Evolutionary conservation across 2,329 filamentous ascomycete species (phyloP).

Genomic region (Hymenoscyphus repandus): DNA sequence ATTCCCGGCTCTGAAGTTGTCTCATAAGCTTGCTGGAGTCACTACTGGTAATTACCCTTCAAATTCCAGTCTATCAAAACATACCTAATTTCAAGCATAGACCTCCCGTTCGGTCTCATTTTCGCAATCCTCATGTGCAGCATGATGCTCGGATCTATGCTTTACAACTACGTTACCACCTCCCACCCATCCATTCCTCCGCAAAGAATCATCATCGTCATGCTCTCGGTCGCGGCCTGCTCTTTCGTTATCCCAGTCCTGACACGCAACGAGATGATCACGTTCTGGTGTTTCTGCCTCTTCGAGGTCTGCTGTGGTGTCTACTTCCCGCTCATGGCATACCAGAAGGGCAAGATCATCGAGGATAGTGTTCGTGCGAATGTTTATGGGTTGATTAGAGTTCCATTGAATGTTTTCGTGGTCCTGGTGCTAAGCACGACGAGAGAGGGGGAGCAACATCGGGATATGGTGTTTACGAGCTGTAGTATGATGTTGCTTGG

Average conservation of each 20-base stretch:
- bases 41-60: slow-evolving; percentile 8
- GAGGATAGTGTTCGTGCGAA: slow-evolving; percentile 46
- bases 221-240: slow-evolving; percentile 34
- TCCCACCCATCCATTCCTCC: slow-evolving; percentile 7
- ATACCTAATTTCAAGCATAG: slow-evolving; percentile 30
- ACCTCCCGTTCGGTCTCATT: slow-evolving; percentile 43
- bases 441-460: slow-evolving; percentile 34
- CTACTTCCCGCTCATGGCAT: slow-evolving; percentile 52
- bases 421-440: slow-evolving; percentile 42
- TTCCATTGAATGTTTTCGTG: slow-evolving; percentile 53
- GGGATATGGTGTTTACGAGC: slow-evolving; percentile 2
- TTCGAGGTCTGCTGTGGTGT: slow-evolving; percentile 51
- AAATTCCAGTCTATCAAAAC: neutral
- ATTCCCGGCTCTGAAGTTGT: slow-evolving; percentile 45
- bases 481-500: slow-evolving; percentile 2
- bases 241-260: slow-evolving; percentile 39
- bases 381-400: slow-evolving; percentile 50
- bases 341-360: slow-evolving; percentile 47
- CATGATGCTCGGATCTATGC: slow-evolving; percentile 51
- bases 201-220: slow-evolving; percentile 30
- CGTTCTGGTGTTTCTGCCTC: slow-evolving; percentile 52
- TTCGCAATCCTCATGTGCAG: slow-evolving; percentile 54
- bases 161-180: slow-evolving; percentile 36
- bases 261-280: slow-evolving; percentile 37
- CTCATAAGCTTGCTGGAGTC: slow-evolving; percentile 30